Evolutionary conservation across 2,329 filamentous ascomycete genomes (phyloP).

Genomic region (Pyrenophora graminea): DNA sequence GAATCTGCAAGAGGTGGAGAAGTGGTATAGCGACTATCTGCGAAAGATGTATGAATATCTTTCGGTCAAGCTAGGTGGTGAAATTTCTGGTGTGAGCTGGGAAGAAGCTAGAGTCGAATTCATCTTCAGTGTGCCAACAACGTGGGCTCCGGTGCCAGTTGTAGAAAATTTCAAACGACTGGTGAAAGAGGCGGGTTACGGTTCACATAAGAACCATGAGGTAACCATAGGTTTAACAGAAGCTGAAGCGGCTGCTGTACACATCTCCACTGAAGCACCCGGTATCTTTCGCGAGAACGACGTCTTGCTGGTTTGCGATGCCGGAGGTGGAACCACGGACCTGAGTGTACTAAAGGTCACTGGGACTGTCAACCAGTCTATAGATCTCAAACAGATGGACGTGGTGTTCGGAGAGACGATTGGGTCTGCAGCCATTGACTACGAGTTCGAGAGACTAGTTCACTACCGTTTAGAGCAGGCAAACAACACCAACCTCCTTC

Average conservation of each 20-base stretch:
- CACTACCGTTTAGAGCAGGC: slow-evolving; percentile 35
- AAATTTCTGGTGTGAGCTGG: slow-evolving; percentile 46
- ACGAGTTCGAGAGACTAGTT: slow-evolving; percentile 46
- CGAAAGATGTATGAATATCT: slow-evolving; percentile 56
- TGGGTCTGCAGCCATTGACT: slow-evolving; percentile 49
- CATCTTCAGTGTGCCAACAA: slow-evolving; percentile 62
- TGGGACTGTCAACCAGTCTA: slow-evolving; percentile 29
- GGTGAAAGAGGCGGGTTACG: slow-evolving; percentile 57
- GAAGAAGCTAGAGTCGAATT: slow-evolving; percentile 55
- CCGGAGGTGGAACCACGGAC: slow-evolving; percentile 56
- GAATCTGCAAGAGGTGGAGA: slow-evolving; percentile 51
- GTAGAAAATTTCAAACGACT: slow-evolving; percentile 58
- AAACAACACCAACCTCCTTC: slow-evolving; percentile 29
- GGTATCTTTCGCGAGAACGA: slow-evolving; percentile 48
- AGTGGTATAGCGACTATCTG: slow-evolving; percentile 57
- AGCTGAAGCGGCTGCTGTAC: slow-evolving; percentile 59
- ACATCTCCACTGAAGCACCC: slow-evolving; percentile 48
- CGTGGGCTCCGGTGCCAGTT: slow-evolving; percentile 57
- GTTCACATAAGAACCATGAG: slow-evolving; percentile 44
- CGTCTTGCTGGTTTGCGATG: slow-evolving; percentile 56
- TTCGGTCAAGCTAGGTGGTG: slow-evolving; percentile 43
- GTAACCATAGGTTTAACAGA: slow-evolving; percentile 56
- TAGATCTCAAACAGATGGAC: slow-evolving; percentile 43
- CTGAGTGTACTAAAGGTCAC: slow-evolving; percentile 46
- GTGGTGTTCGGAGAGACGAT: slow-evolving; percentile 49